These are phyloP conservation scores for Colletotrichum horii DNA, from an alignment of 2,329 filamentous ascomycete genomes.

Conservation along the genomic window DNA sequence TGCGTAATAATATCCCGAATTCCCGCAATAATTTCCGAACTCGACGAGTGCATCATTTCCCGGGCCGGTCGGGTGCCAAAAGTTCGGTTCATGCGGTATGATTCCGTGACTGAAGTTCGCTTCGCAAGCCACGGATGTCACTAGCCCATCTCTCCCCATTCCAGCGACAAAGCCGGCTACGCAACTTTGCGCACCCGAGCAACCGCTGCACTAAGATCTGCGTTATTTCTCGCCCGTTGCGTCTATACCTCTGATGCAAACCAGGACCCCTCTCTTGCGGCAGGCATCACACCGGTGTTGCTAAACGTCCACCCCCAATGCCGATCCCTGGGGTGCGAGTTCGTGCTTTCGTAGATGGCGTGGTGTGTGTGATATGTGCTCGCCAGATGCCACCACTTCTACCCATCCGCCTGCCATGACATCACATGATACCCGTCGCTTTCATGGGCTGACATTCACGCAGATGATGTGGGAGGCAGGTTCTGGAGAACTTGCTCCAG, in stretches of 20 bases:
- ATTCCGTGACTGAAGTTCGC: not conserved
- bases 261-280: not conserved
- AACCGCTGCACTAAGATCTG: not conserved
- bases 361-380: not conserved
- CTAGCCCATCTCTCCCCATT: not conserved
- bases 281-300: not conserved
- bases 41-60: not conserved
- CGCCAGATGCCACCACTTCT: not conserved
- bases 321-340: not conserved
- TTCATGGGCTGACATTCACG: not conserved
- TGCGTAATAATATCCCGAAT: not conserved
- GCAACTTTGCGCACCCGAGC: not conserved
- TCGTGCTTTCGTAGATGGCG: not conserved
- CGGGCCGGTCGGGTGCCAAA: not conserved
- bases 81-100: not conserved
- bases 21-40: not conserved
- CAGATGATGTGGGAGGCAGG: not conserved
- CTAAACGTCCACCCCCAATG: not conserved
- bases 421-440: not conserved
- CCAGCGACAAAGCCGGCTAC: not conserved
- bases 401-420: not conserved
- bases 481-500: constrained; percentile 61
- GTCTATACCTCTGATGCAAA: constrained; percentile 9
- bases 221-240: not conserved
- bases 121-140: constrained; percentile 15